phyloP scores from a whole-genome alignment of 139 green algal genomes.

The Volvox africanus region DNA sequence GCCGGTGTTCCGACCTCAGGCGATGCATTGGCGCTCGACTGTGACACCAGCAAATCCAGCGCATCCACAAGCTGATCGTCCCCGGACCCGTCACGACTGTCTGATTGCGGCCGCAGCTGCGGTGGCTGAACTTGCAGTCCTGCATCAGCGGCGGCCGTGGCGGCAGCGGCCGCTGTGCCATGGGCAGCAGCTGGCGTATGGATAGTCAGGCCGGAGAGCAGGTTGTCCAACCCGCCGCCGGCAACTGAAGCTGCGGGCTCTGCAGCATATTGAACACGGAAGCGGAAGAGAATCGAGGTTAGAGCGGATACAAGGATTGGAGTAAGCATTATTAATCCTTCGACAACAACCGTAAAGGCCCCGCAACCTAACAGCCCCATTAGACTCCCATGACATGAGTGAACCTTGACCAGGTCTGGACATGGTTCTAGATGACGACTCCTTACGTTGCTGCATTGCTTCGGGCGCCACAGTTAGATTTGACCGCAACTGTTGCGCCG shows the following conservation, averaged over 20 bases:
- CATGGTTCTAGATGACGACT: neutral
- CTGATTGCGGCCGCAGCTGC: neutral
- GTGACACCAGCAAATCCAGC: conserved; percentile 33
- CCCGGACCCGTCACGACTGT: neutral
- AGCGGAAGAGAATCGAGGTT: too few relatives aligned
- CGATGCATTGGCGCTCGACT: neutral
- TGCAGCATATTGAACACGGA: too few relatives aligned
- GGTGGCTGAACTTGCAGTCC: neutral
- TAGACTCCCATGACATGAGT: neutral
- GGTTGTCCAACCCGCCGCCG: neutral
- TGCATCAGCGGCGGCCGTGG: too few relatives aligned
- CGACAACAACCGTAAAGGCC: too few relatives aligned
- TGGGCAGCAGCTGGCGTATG: neutral
- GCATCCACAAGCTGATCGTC: conserved; percentile 33
- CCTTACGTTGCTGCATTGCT: neutral
- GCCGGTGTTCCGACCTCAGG: neutral
- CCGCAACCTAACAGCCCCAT: too few relatives aligned
- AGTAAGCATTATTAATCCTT: too few relatives aligned
- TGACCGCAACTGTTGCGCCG: too few relatives aligned
- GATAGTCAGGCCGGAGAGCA: conserved; percentile 9
- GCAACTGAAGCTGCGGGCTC: too few relatives aligned
- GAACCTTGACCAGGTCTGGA: too few relatives aligned
- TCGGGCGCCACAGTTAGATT: neutral
- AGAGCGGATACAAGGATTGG: too few relatives aligned
- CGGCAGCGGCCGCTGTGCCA: neutral